These are phyloP conservation scores for Rhynchosporium agropyri DNA, from an alignment of 2,329 filamentous ascomycete genomes.

Conservation along the genomic window DNA sequence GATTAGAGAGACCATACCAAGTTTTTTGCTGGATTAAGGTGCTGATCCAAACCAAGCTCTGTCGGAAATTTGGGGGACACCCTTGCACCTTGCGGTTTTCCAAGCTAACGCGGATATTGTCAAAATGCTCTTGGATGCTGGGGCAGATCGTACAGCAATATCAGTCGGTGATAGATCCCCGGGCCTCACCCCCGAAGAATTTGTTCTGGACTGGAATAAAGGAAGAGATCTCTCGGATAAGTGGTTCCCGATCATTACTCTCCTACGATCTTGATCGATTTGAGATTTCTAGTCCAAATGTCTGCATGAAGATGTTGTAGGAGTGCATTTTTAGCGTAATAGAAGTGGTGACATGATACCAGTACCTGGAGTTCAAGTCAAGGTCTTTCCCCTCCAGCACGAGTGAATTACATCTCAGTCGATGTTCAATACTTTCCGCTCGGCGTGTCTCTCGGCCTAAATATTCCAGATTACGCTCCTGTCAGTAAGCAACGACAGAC, in stretches of 20 bases:
- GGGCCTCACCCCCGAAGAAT: background rate
- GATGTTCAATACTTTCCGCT: background rate
- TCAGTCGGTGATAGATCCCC: background rate
- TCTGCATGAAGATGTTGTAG: background rate
- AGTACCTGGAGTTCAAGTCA: background rate
- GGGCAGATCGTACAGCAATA: background rate
- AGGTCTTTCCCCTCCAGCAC: background rate
- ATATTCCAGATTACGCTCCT: background rate
- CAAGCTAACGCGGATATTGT: background rate
- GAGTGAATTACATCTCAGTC: background rate
- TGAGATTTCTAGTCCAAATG: background rate
- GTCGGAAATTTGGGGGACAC: background rate
- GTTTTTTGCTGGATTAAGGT: background rate
- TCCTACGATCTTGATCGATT: background rate
- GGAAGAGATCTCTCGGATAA: background rate
- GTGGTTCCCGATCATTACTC: background rate
- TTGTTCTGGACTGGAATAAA: background rate
- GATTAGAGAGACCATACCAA: background rate
- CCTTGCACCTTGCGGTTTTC: background rate
- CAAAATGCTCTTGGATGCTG: constrained; percentile 6
- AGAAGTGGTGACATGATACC: background rate
- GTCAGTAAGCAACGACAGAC: background rate
- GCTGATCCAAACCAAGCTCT: background rate
- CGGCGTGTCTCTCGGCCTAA: background rate
- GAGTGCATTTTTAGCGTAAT: background rate